Evolutionary conservation across 2,329 filamentous ascomycete species (phyloP).

Genomic region (Bretziella fagacearum): DNA sequence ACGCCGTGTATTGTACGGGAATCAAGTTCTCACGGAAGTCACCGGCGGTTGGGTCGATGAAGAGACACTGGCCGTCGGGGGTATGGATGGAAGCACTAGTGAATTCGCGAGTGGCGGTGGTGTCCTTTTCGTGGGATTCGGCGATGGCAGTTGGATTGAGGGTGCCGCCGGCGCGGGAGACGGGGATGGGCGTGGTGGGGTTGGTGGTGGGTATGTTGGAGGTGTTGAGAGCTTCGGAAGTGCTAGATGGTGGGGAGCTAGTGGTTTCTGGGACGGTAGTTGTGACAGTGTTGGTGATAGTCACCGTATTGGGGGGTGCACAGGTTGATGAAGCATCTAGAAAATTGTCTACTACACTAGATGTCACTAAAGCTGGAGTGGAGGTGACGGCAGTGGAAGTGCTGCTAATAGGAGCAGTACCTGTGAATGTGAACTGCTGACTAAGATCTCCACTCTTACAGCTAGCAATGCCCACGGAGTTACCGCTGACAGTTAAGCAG

Average conservation of each 20-base stretch:
- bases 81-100: conserved; percentile 29
- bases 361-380: background rate
- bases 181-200: conserved; percentile 28
- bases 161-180: conserved; percentile 33
- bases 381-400: too few species aligned
- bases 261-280: conserved; percentile 2
- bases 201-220: conserved; percentile 22
- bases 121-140: conserved; percentile 31
- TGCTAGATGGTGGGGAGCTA: background rate
- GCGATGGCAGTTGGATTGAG: conserved; percentile 33
- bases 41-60: conserved; percentile 33
- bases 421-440: conserved; percentile 26
- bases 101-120: conserved; percentile 30
- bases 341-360: background rate
- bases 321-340: conserved; percentile 1
- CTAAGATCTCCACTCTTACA: conserved; percentile 26
- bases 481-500: conserved; percentile 30
- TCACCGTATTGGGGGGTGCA: conserved; percentile 5
- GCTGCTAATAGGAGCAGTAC: background rate
- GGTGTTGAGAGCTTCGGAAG: conserved; percentile 7
- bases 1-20: conserved; percentile 29
- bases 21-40: conserved; percentile 39
- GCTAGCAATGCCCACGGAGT: conserved; percentile 27
- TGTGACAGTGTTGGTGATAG: conserved; percentile 1
- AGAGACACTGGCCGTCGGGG: conserved; percentile 33